Evolutionary conservation across 108 stramenopile genomes (phyloP), one percentile per base, ranked within the genome.

Genomic region (Skeletonema costatum): DNA sequence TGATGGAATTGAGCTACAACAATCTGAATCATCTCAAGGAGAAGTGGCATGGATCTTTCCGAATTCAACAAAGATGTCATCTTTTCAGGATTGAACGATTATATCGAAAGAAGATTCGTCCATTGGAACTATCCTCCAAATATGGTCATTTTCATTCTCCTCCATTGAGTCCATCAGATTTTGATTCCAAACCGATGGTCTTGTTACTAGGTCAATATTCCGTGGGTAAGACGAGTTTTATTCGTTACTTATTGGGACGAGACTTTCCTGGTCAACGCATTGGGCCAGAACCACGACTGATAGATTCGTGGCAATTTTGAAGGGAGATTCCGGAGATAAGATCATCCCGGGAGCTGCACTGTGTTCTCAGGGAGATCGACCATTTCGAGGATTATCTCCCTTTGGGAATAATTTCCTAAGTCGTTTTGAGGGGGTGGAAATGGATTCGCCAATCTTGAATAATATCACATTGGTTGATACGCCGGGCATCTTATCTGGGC

Each of bases 261-360:
- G 97, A 97, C 81, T 99, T 99, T 76, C 99, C 98, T 30, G 98
- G 98, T 16, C 94, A 94, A 67, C 89, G 98, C 14, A 95, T 99
- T 25, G 99, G 99, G 2, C 99, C 99, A 17, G 99, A 99, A 76
- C 99, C 99, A 99, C 99, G 21, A 99, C 99, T 11, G 96, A 96
- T 85, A 87, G 94, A 1, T 97, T 97, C 71, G 89, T 87, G 9
- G 88, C 96, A 41, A 91, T 98, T 33, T 67, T 97, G 42, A 84
- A 86, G 68, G 94, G 94, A n/a, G 79, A 76, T 19, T 80, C 81
- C 11, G 84, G 87, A 13, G 97, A 96, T 79, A 93, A 93, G 61
- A 82, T 90, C 32, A 68, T 97, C 31, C 97, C 97, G 25, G 97
- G 97, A 62, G 91, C 97, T 4, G 97, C 98, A 5, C 82, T 99